These are phyloP conservation scores for Musa itinerans DNA, from an alignment of 176 grass and related monocot species.

Conservation along the genomic window DNA sequence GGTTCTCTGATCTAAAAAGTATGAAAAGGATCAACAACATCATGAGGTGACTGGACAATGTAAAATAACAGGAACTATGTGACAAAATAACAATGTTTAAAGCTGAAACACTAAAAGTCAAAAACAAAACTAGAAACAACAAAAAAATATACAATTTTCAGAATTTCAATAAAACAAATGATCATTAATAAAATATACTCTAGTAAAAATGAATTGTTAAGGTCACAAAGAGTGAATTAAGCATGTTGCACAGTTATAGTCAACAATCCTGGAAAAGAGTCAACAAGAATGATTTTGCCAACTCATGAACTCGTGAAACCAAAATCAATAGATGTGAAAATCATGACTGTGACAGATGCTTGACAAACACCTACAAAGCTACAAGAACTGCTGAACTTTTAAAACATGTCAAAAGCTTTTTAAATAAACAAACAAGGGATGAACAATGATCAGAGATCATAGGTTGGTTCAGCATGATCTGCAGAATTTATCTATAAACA, in stretches of 20 bases:
- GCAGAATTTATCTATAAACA: conserved; percentile 11
- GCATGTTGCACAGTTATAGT: too few species aligned
- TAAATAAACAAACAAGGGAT: neutral
- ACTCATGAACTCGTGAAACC: too few species aligned
- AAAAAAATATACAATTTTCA: neutral
- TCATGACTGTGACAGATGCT: too few species aligned
- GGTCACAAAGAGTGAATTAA: too few species aligned
- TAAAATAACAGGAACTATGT: neutral
- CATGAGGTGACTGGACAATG: neutral
- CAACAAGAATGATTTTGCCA: too few species aligned
- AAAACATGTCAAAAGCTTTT: neutral
- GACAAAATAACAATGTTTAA: neutral
- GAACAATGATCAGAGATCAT: neutral
- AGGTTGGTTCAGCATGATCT: neutral
- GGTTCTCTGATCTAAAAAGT: conserved; percentile 58
- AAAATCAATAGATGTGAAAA: too few species aligned
- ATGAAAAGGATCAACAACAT: conserved; percentile 1
- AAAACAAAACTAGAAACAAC: neutral
- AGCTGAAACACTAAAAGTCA: neutral
- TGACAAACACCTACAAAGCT: neutral
- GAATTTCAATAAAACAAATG: neutral
- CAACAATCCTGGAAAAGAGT: too few species aligned
- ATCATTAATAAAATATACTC: too few species aligned
- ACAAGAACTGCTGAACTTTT: neutral
- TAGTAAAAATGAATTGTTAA: too few species aligned